phyloP scores from a whole-genome alignment of 2,329 filamentous ascomycete genomes.

The Cercospora sojina region DNA sequence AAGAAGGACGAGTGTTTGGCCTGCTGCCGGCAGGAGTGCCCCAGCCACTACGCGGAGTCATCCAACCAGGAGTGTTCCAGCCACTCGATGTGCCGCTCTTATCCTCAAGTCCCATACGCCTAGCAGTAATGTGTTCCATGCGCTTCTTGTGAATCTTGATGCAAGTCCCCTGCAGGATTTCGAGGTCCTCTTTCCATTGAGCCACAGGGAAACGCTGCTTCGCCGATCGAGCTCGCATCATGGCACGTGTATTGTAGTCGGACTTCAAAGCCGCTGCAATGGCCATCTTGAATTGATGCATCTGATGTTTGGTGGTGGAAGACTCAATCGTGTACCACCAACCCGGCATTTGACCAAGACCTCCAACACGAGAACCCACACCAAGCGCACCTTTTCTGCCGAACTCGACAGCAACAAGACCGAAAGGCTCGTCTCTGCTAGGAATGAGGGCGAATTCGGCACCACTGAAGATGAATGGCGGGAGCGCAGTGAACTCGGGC shows the following conservation, averaged over 20 bases:
- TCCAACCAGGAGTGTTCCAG: slow-evolving; percentile 41
- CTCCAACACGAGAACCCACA: slow-evolving; percentile 65
- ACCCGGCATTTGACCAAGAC: slow-evolving; percentile 68
- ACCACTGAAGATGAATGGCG: slow-evolving; percentile 66
- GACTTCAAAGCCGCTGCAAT: slow-evolving; percentile 62
- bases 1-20: slow-evolving; percentile 36
- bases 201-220: slow-evolving; percentile 67
- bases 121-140: slow-evolving; percentile 40
- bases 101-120: slow-evolving; percentile 35
- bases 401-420: slow-evolving; percentile 67
- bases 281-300: slow-evolving; percentile 64
- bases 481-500: slow-evolving; percentile 65
- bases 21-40: slow-evolving; percentile 37
- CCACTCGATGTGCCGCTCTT: slow-evolving; percentile 35
- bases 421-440: slow-evolving; percentile 67
- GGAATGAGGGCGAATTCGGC: slow-evolving; percentile 69
- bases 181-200: slow-evolving; percentile 65
- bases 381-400: slow-evolving; percentile 67
- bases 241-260: slow-evolving; percentile 55
- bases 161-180: slow-evolving; percentile 60
- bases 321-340: slow-evolving; percentile 71
- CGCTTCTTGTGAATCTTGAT: slow-evolving; percentile 58
- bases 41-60: slow-evolving; percentile 45
- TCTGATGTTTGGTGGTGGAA: slow-evolving; percentile 60
- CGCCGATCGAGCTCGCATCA: slow-evolving; percentile 64